A percentile compares a stretch with the other conserved stretches of the same genome.
Conservation (phyloP, 2,329 filamentous ascomycete species). For the Aspergillus ruber region DNA sequence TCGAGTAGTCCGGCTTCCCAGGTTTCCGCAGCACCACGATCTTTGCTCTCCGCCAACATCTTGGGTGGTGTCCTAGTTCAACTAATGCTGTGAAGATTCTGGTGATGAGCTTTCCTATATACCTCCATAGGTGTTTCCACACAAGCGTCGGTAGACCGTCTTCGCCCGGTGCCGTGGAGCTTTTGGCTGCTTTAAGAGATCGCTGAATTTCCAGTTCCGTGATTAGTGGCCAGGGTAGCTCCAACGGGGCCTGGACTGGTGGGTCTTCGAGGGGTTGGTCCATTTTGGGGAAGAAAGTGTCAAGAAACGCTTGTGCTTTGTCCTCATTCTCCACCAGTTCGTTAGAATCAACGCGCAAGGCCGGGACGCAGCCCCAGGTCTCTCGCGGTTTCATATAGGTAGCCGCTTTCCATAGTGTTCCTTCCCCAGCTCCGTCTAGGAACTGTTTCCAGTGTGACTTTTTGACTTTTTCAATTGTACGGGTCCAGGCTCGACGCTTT, state of each 20-base stretch:
- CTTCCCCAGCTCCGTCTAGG: constrained; percentile 12
- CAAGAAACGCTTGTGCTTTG: constrained; percentile 12
- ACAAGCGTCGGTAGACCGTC: constrained; percentile 12
- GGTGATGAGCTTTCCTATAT: constrained; percentile 4
- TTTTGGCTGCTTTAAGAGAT: constrained; percentile 9
- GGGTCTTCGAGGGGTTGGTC: no score
- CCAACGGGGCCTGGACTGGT: no score
- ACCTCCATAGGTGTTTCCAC: constrained; percentile 9
- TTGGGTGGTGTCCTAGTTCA: constrained; percentile 12
- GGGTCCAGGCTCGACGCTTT: constrained; percentile 5
- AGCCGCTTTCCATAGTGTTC: constrained; percentile 12
- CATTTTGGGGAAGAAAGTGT: constrained; percentile 15
- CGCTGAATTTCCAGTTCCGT: constrained; percentile 11
- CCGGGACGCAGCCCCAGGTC: constrained; percentile 10
- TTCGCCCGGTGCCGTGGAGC: constrained; percentile 10
- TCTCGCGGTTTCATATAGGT: constrained; percentile 10
- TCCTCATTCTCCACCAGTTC: constrained; percentile 13
- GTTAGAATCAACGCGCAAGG: constrained; percentile 4
- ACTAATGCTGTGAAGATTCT: constrained; percentile 10
- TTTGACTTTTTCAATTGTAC: constrained; percentile 8
- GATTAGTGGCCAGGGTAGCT: no score
- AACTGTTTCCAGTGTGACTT: constrained; percentile 12
- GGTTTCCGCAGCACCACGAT: constrained; percentile 21
- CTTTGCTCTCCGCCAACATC: constrained; percentile 10
- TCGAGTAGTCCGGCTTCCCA: constrained; percentile 18